Base-by-base conservation (phyloP, 2,329 filamentous ascomycete genomes). In the Trichoderma oligosporum region DNA sequence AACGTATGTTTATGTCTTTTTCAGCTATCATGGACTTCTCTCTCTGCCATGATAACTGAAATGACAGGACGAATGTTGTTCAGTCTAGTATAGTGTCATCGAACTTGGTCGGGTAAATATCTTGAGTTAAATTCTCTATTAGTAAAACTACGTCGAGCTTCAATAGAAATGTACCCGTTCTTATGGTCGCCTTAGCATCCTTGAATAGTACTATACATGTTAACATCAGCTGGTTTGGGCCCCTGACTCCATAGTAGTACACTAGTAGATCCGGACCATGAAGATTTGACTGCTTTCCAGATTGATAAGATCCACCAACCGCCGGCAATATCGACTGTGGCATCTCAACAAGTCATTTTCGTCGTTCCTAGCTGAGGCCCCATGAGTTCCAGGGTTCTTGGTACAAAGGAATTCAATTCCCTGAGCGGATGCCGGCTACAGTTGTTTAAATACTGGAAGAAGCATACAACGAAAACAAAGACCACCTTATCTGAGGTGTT, bases 221-320 rank as follows among this genome's bases (percentile, higher is more conserved):
- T n/a, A 16, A 6, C 22, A 55, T 55, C 52, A 55, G 41, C 52
- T 55, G 52, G 46, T 55, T 38, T 33, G 1, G 14, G 22, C 31
- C 16, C 25, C 22, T 16, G 31, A 18, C 16, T 41, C 33, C 42
- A 20, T 47, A 33, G 39, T 27, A 35, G 16, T 7, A 29, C n/a
- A 44, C 41, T 54, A 44, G 36, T 46, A 11, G 53, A 33, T 25
- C 42, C 42, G 53, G 31, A 24, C 35, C 33, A 48, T 47, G 42
- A 56, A 39, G 24, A 55, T 25, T 41, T 35, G 31, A 55, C 33
- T n/a, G 18, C 44, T 48, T 56, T 41, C 39, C 44, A 41, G 53
- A 56, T 56, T 56, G 53, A 56, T 56, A 56, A 56, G 53, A 56
- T 56, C 53, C 53, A 48, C 53, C 29, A 22, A 55, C 52, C 35